Base-by-base conservation (phyloP, 2,329 filamentous ascomycete genomes). In the Calycina marina region DNA sequence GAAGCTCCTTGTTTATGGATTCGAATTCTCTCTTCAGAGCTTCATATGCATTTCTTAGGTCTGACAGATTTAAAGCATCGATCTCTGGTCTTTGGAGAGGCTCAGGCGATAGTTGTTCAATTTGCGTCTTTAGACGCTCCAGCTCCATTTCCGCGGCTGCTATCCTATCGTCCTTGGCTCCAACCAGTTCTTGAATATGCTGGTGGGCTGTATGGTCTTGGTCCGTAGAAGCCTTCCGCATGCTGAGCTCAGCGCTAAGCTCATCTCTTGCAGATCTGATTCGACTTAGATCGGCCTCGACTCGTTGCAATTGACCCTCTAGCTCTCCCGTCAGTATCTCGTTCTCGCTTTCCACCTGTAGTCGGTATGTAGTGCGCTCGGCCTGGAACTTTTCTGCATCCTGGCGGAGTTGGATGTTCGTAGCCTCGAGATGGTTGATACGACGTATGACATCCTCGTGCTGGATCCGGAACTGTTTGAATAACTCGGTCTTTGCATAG, bases 401-500 rank as follows among this genome's bases (percentile, higher is more conserved):
- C 53, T 93, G 80, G 20, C 79, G 74, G 17, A 96, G 56, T 43
- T 85, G 77, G 38, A 79, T 76, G 54, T 94, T 94, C 9, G 77
- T 80, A 3, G 84, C 84, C 56, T 96, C 88, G 10, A 96, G 59
- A 46, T 88, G 77, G 54, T 98, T 98, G 49, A 93, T 76, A 22
- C 84, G 77, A 54, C 83, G 88, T 45, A 94, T 84, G 6, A 93
- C 71, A 46, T 96, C 88, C 49, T 96, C 90, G 47, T 92, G 82
- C 48, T 94, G 84, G 14, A 69, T 70, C 57, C 86, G 92, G 50
- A 94, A 69, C 40, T 81, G 74, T 57, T 93, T 96, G 67, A 93
- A 98, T 3, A 93, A 67, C 47, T 94, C 85, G 4, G 85, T 93
- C 36, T 84, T 76, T 25, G 85, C 77, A 51, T 92, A 96, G 47